Conservation (phyloP, 345 rosid species). For the Acer negundo region DNA sequence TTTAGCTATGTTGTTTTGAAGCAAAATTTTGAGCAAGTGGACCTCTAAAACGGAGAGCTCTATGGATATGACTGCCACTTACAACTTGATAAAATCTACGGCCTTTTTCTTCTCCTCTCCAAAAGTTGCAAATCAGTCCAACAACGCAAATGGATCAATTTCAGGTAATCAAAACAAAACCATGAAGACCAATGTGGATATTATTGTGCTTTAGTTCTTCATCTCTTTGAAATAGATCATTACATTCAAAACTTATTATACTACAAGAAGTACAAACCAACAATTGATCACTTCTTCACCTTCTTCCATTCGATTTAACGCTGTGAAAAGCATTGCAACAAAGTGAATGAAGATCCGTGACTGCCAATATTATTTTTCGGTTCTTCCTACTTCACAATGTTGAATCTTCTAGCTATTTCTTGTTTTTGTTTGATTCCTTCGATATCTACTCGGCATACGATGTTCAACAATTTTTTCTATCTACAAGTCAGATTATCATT, state of each 20-base stretch:
- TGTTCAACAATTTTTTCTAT: constrained; percentile 11
- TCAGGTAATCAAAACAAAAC: too few relatives aligned
- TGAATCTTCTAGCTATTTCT: background rate
- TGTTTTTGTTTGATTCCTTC: background rate
- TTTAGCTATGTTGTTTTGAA: too few relatives aligned
- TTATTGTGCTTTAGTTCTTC: too few relatives aligned
- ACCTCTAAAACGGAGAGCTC: too few relatives aligned
- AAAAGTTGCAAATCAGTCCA: too few relatives aligned
- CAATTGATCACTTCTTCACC: background rate
- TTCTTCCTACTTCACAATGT: background rate
- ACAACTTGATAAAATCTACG: too few relatives aligned
- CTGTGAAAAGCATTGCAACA: background rate
- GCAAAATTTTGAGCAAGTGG: too few relatives aligned
- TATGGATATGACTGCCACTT: too few relatives aligned
- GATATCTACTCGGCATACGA: background rate
- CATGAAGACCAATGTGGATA: too few relatives aligned
- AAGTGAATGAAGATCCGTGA: background rate
- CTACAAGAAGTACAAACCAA: background rate
- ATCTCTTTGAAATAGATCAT: too few relatives aligned
- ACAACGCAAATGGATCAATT: too few relatives aligned
- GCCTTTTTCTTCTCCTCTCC: too few relatives aligned
- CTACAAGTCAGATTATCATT: constrained; percentile 24
- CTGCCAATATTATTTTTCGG: background rate
- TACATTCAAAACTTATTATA: background rate
- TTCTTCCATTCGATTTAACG: background rate